These are phyloP conservation scores for Suhomyces panamericanus DNA, from an alignment of 1,139 yeast species.

Conservation along the genomic window DNA sequence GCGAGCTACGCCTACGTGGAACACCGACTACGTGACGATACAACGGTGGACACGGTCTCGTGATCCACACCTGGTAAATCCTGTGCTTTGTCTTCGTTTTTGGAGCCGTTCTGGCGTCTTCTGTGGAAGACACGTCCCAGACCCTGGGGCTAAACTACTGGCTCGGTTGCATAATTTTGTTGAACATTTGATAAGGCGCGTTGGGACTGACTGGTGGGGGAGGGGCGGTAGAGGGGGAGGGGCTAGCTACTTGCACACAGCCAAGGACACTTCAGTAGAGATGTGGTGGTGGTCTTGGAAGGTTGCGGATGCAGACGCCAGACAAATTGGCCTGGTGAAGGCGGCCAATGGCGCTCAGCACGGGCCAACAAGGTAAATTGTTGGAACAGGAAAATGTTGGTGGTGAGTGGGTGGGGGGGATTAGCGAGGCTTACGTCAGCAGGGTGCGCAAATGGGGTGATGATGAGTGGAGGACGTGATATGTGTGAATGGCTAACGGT, in stretches of 20 bases:
- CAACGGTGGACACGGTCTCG: no score
- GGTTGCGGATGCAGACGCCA: not conserved
- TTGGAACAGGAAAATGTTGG: conserved; percentile 7
- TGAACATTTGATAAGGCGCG: conserved; percentile 9
- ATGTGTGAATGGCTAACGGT: no score
- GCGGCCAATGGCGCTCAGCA: no score
- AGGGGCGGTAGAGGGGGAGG: conserved; percentile 8
- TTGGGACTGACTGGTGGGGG: conserved; percentile 1
- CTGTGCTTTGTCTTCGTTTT: no score
- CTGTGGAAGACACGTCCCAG: no score
- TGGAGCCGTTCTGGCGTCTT: no score
- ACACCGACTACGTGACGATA: no score
- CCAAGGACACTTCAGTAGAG: not conserved
- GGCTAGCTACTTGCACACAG: no score
- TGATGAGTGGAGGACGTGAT: no score
- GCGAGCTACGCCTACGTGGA: no score
- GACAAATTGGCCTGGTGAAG: not conserved
- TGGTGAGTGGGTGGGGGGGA: conserved; percentile 8
- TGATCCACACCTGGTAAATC: no score
- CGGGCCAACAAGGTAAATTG: not conserved
- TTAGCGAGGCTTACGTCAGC: conserved; percentile 6
- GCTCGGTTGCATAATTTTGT: conserved; percentile 6
- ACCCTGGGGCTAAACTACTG: not conserved
- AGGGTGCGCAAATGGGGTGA: not conserved
- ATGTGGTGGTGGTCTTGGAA: not conserved